Evolutionary conservation across 2,329 filamentous ascomycete species (phyloP).

Genomic region (Fusarium mundagurra): DNA sequence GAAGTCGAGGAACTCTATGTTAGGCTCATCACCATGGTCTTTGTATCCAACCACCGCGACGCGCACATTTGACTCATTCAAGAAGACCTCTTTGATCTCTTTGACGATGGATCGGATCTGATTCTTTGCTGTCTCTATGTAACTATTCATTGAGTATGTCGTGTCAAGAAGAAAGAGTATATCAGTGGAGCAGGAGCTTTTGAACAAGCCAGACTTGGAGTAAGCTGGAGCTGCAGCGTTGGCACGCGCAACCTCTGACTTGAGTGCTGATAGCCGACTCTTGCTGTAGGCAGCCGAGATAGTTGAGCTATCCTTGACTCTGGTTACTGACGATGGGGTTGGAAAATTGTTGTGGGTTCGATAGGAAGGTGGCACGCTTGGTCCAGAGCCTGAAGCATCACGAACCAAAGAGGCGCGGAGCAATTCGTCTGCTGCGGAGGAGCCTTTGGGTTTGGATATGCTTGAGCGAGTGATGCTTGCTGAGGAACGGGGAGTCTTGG

Average conservation of each 20-base stretch:
- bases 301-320: background rate
- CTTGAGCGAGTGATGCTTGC: background rate
- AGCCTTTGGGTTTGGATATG: background rate
- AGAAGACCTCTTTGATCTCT: slow-evolving; percentile 47
- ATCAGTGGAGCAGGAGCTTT: slow-evolving; percentile 48
- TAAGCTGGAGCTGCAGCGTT: background rate
- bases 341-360: background rate
- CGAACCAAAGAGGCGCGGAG: background rate
- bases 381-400: background rate
- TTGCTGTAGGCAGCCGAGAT: background rate
- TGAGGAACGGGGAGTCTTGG: background rate
- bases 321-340: background rate
- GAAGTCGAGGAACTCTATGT: slow-evolving; percentile 19
- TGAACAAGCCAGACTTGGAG: slow-evolving; percentile 44
- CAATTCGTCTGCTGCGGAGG: background rate
- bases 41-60: slow-evolving; percentile 51
- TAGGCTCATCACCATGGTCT: slow-evolving; percentile 43
- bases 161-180: slow-evolving; percentile 52
- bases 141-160: slow-evolving; percentile 47
- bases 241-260: background rate
- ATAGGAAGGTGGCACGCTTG: background rate
- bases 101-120: slow-evolving; percentile 40
- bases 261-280: background rate
- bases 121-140: slow-evolving; percentile 48
- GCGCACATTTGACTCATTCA: slow-evolving; percentile 48